Evolutionary conservation across 2,329 filamentous ascomycete species (phyloP).

Genomic region (Sporothrix sp.): DNA sequence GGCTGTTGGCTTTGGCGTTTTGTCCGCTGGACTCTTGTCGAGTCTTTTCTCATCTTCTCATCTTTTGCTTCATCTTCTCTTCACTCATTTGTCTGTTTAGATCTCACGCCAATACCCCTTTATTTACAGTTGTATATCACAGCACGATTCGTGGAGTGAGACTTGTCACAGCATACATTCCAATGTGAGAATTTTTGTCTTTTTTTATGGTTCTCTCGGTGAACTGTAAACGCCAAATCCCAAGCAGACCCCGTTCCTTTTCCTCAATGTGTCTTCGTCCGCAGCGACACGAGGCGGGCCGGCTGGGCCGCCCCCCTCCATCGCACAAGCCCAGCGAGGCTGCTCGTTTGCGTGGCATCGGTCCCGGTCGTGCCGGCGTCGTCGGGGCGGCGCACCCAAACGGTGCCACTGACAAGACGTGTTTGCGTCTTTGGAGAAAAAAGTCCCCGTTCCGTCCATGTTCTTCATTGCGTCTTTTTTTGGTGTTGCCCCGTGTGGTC

Average conservation of each 20-base stretch:
- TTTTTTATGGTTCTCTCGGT: constrained; percentile 8
- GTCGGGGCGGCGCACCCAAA: no score
- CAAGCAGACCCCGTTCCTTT: not conserved
- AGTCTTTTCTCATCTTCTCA: not conserved
- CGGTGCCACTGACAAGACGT: no score
- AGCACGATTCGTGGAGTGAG: no score
- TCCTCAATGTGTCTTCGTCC: not conserved
- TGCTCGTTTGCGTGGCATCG: no score
- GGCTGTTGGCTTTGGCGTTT: not conserved
- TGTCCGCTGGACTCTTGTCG: no score
- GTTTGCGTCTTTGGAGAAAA: no score
- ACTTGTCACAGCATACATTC: not conserved
- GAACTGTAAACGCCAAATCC: constrained; percentile 9
- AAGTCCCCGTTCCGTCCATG: no score
- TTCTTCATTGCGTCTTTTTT: no score
- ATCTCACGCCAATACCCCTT: constrained; percentile 9
- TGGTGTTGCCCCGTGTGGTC: no score
- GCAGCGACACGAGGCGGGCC: not conserved
- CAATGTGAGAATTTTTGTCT: not conserved
- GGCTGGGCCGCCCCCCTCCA: no score
- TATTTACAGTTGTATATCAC: not conserved
- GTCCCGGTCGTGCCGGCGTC: no score
- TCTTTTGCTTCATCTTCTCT: not conserved
- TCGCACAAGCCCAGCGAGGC: no score
- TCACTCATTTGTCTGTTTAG: not conserved